A percentile compares a stretch with the other conserved stretches of the same genome.
phyloP scores from a whole-genome alignment of 2,329 filamentous ascomycete species.

The Clonostachys chloroleuca region DNA sequence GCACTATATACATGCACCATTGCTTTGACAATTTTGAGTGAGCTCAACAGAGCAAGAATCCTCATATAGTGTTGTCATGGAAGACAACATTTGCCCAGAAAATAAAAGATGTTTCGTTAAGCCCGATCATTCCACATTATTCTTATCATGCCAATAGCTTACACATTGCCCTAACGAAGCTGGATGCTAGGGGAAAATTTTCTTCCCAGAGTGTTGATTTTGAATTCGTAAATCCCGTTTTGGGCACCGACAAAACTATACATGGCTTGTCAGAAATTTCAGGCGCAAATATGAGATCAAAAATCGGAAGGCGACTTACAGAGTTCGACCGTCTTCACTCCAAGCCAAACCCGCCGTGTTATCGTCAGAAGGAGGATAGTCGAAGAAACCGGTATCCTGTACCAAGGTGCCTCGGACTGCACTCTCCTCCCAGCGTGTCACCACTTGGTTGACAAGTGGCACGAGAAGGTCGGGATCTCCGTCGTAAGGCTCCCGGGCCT shows the following conservation, averaged over 20 bases:
- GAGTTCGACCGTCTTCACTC: slow-evolving; percentile 53
- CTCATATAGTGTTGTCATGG: not conserved
- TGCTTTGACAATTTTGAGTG: not conserved
- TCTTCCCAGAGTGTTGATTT: slow-evolving; percentile 57
- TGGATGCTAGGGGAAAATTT: slow-evolving; percentile 53
- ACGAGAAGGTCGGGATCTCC: slow-evolving; percentile 25
- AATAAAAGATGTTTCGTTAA: not conserved
- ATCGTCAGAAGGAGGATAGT: slow-evolving; percentile 40
- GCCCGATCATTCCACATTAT: not conserved
- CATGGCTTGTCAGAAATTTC: slow-evolving; percentile 9
- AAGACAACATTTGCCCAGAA: not conserved
- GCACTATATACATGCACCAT: too few relatives aligned
- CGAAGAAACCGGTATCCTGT: slow-evolving; percentile 33
- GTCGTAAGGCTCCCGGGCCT: slow-evolving; percentile 23
- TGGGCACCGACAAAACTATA: slow-evolving; percentile 59
- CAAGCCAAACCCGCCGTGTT: slow-evolving; percentile 59
- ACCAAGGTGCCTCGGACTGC: slow-evolving; percentile 21
- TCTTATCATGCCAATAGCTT: not conserved
- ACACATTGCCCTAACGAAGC: slow-evolving; percentile 34
- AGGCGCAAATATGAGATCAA: not conserved
- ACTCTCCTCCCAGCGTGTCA: slow-evolving; percentile 30
- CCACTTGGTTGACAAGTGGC: slow-evolving; percentile 29
- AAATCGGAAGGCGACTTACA: slow-evolving; percentile 40
- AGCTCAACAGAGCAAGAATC: not conserved
- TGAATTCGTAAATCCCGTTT: slow-evolving; percentile 73